Percentiles rank a stretch among this genome's conserved stretches.
phyloP scores from a whole-genome alignment of 495 filamentous ascomycete species.

The Polyplosphaeria fusca region DNA sequence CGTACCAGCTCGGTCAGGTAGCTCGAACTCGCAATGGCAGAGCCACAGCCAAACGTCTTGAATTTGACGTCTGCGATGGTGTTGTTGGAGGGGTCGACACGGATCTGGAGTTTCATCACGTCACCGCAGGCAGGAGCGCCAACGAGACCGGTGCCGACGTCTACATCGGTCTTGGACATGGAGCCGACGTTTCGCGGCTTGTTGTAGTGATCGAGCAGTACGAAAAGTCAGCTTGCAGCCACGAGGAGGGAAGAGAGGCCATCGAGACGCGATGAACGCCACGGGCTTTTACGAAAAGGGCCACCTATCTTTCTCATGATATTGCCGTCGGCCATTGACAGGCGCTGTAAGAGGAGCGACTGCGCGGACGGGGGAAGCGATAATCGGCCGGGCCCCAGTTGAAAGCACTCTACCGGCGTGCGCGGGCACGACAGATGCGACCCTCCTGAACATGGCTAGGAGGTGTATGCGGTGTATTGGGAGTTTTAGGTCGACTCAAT shows the following conservation, averaged over 20 bases:
- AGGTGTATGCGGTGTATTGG: slow-evolving; percentile 1
- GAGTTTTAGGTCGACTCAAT: background rate
- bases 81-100: slow-evolving; percentile 83
- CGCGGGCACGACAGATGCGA: slow-evolving; percentile 25
- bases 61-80: slow-evolving; percentile 93
- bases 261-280: background rate
- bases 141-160: slow-evolving; percentile 96
- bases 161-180: slow-evolving; percentile 75
- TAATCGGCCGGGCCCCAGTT: slow-evolving; percentile 19
- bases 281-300: slow-evolving; percentile 15
- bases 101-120: slow-evolving; percentile 99
- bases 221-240: slow-evolving; percentile 39
- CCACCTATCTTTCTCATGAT: slow-evolving; percentile 63
- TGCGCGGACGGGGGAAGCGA: slow-evolving; percentile 32
- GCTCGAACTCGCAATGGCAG: slow-evolving; percentile 84
- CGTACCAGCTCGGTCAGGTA: slow-evolving; percentile 90
- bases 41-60: slow-evolving; percentile 98
- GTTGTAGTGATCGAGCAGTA: slow-evolving; percentile 89
- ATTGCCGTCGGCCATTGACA: slow-evolving; percentile 45
- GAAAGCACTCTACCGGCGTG: slow-evolving; percentile 28
- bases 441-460: slow-evolving; percentile 31
- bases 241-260: background rate
- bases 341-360: slow-evolving; percentile 20
- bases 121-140: slow-evolving; percentile 91
- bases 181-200: slow-evolving; percentile 92